These are phyloP conservation scores for Kwoniella shandongensis DNA, from an alignment of 768 basidiomycete genomes.

Conservation along the genomic window DNA sequence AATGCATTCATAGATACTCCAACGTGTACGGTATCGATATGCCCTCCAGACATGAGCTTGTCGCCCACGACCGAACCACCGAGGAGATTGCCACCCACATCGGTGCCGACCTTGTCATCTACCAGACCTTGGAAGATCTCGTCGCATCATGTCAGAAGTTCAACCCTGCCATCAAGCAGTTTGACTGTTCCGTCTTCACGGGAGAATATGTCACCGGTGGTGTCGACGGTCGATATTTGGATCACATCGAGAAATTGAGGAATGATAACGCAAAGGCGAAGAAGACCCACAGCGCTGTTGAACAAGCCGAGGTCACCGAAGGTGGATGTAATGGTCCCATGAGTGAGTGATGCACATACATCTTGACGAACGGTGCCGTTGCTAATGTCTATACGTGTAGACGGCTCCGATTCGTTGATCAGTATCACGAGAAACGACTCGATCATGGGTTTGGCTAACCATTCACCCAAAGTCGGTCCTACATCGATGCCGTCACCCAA, in stretches of 20 bases:
- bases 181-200: constrained; percentile 97
- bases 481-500: constrained; percentile 42
- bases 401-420: constrained; percentile 51
- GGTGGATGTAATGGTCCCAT: constrained; percentile 53
- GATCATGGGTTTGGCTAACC: constrained; percentile 51
- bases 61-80: constrained; percentile 74
- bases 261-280: constrained; percentile 77
- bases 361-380: background rate
- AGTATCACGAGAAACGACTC: constrained; percentile 27
- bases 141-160: constrained; percentile 78
- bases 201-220: constrained; percentile 96
- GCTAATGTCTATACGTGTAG: constrained; percentile 20
- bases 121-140: constrained; percentile 87
- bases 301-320: constrained; percentile 39
- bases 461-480: constrained; percentile 49
- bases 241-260: constrained; percentile 69
- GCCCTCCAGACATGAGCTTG: constrained; percentile 91
- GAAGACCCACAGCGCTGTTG: constrained; percentile 36
- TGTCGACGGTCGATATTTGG: constrained; percentile 78
- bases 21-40: constrained; percentile 99
- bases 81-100: constrained; percentile 74
- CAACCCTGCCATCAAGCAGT: constrained; percentile 71
- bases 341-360: constrained; percentile 42
- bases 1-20: constrained; percentile 61
- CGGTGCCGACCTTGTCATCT: constrained; percentile 93